A percentile compares a stretch with the other conserved stretches of the same genome.
Evolutionary conservation across 257 asterid genomes (phyloP).

Genomic region (Plectranthus barbatus): DNA sequence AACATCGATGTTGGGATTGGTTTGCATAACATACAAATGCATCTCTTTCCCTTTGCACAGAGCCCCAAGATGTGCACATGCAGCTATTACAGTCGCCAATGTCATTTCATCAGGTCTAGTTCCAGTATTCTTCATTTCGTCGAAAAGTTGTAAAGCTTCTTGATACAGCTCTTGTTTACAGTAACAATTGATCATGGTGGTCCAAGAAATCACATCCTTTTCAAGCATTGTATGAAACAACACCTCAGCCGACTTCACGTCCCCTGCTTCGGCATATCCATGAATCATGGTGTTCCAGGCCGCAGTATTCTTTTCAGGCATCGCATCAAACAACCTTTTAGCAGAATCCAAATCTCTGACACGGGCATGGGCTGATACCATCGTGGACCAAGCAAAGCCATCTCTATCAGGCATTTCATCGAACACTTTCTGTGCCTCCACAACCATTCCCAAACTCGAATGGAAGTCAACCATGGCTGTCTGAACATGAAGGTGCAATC

Average conservation of each 20-base stretch:
- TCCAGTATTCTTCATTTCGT: conserved; percentile 45
- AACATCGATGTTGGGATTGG: conserved; percentile 39
- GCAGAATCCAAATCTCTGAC: conserved; percentile 51
- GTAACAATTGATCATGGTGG: conserved; percentile 80
- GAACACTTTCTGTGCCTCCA: conserved; percentile 42
- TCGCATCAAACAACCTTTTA: conserved; percentile 46
- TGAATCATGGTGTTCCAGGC: conserved; percentile 66
- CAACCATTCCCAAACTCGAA: conserved; percentile 40
- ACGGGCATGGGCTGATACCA: conserved; percentile 47
- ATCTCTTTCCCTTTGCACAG: conserved; percentile 59
- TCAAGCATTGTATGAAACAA: conserved; percentile 41
- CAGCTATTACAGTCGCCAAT: conserved; percentile 65
- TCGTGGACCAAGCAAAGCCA: conserved; percentile 55
- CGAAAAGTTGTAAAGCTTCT: conserved; percentile 50
- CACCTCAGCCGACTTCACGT: conserved; percentile 53
- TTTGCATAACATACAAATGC: conserved; percentile 38
- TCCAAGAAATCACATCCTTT: conserved; percentile 78
- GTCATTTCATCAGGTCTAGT: conserved; percentile 69
- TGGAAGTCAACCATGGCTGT: conserved; percentile 64
- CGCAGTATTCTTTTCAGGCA: conserved; percentile 50
- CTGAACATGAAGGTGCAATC: conserved; percentile 38
- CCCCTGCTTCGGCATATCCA: conserved; percentile 59
- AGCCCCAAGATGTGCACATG: conserved; percentile 86
- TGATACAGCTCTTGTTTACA: conserved; percentile 35
- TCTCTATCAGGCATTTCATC: conserved; percentile 66